These are phyloP conservation scores for Phytophthora foliorum DNA, from an alignment of 352 stramenopile species.

Conservation along the genomic window DNA sequence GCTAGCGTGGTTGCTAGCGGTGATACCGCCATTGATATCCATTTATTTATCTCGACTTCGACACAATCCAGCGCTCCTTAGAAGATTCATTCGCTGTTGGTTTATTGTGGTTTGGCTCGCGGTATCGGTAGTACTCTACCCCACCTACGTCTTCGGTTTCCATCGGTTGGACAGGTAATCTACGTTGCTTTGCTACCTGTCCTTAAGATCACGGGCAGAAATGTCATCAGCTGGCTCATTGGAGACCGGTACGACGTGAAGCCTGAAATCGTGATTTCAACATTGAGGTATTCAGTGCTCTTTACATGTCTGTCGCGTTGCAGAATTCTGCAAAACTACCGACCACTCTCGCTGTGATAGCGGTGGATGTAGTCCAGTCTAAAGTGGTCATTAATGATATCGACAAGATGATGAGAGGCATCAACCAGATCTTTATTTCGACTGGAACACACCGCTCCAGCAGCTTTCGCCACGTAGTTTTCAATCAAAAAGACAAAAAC, in stretches of 20 bases:
- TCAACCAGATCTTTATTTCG: neutral
- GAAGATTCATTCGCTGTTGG: conserved; percentile 11
- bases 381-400: conserved; percentile 3
- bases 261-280: conserved; percentile 13
- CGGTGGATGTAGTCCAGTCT: neutral
- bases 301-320: conserved; percentile 12
- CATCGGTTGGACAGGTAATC: neutral
- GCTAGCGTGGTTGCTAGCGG: neutral
- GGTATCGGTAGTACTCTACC: neutral
- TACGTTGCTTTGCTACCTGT: conserved; percentile 8
- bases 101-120: neutral
- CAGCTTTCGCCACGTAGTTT: neutral
- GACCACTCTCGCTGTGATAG: neutral
- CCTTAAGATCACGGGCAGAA: neutral
- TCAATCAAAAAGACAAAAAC: neutral
- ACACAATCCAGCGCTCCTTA: neutral
- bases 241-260: conserved; percentile 3
- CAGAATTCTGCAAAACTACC: conserved; percentile 1
- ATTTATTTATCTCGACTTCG: conserved; percentile 2
- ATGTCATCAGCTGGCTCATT: conserved; percentile 12
- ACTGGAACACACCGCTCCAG: neutral
- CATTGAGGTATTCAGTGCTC: conserved; percentile 4
- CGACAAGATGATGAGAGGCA: conserved; percentile 4
- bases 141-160: neutral
- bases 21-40: conserved; percentile 4